Base-by-base conservation (phyloP, 1,284 basidiomycete genomes). In the Vanrija humicola region DNA sequence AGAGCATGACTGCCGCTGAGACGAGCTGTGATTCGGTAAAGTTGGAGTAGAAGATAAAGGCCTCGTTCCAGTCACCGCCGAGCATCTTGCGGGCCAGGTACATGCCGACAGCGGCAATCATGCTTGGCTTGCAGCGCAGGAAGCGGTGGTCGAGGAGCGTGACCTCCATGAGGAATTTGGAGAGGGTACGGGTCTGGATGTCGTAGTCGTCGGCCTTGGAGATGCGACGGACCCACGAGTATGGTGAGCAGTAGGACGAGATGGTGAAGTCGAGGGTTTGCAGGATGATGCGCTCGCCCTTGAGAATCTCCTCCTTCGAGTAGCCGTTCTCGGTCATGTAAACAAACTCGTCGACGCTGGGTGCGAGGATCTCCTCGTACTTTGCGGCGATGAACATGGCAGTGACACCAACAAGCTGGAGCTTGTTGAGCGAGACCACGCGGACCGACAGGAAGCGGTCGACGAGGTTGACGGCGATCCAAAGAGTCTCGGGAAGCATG, bases 171-270 rank as follows among this genome's bases (percentile, higher is more conserved):
- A 98, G 79, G 82, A 97, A 98, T 78, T 99, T 99, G 81, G 90
- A 88, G 54, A 99, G 80, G 12, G 96, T 99, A 57, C 96, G 82
- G 6, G 95, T 98, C 76, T 97, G 95, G 67, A 98, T 88, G 74
- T 98, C 93, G 75, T 98, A 99, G 77, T 97, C 90, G 79, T 99
- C 96, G 26, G 96, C 96, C 77, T 95, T 97, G 81, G 90, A 95
- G 77, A 99, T 98, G 68, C 88, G 87, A 63, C 96, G 86, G 81
- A 98, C 93, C 96, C 96, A 98, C 73, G 90, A 94, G 80, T 98
- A 98, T 2, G 96, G 96, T 46, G 95, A 96, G 79, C 96, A 98
- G 79, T 99, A 99, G 55, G 92, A 86, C 55, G 94, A 98, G 72
- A 99, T 76, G 76, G 88, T 87, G 80, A 98, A 98, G 63, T 97